Conservation (phyloP, 1,139 yeast species). For the Scheffersomyces lignicola region DNA sequence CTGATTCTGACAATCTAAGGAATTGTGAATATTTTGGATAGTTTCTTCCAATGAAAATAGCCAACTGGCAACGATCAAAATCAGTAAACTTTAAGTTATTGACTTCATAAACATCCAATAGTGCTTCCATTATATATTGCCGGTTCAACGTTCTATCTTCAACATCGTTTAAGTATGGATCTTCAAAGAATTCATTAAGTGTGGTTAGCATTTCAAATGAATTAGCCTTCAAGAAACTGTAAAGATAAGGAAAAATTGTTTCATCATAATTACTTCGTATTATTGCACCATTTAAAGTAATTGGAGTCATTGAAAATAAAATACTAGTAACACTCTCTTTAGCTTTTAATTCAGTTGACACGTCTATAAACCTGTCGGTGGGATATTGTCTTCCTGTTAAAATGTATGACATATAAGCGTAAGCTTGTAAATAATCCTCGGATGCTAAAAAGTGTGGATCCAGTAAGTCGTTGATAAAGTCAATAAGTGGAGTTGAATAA, state of each 20-base stretch:
- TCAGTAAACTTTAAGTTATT: conserved; percentile 29
- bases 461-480: conserved; percentile 45
- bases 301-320: conserved; percentile 38
- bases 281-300: conserved; percentile 12
- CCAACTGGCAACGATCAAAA: conserved; percentile 43
- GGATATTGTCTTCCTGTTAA: conserved; percentile 81
- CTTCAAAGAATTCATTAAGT: conserved; percentile 79
- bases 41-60: conserved; percentile 73
- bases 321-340: conserved; percentile 51
- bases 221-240: conserved; percentile 47
- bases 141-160: conserved; percentile 42
- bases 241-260: conserved; percentile 61
- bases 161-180: conserved; percentile 55
- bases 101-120: conserved; percentile 52
- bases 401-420: conserved; percentile 64
- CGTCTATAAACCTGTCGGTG: conserved; percentile 50
- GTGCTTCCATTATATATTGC: conserved; percentile 66
- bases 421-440: conserved; percentile 39
- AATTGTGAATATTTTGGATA: conserved; percentile 81
- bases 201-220: conserved; percentile 62
- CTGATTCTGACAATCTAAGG: conserved; percentile 63
- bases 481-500: conserved; percentile 64
- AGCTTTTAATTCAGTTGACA: conserved; percentile 29
- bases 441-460: conserved; percentile 8
- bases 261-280: conserved; percentile 20